phyloP scores from a whole-genome alignment of 345 rosid species.

The Gynandropsis gynandra region DNA sequence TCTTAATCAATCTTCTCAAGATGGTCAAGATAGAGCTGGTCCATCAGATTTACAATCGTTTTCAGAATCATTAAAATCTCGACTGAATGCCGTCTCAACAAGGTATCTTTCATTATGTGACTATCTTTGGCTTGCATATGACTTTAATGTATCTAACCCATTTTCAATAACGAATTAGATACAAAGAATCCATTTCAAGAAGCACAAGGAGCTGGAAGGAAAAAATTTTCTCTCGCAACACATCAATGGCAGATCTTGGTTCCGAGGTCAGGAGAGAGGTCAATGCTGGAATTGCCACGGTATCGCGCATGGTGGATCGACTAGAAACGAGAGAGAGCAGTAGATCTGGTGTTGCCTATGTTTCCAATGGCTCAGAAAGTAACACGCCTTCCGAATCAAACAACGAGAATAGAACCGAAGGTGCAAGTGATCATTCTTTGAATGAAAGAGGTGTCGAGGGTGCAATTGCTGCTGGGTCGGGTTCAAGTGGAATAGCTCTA shows the following conservation, averaged over 20 bases:
- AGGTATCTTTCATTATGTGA: constrained; percentile 36
- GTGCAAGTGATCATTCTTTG: constrained; percentile 25
- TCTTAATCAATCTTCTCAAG: constrained; percentile 46
- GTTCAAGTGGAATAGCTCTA: constrained; percentile 34
- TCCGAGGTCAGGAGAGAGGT: constrained; percentile 85
- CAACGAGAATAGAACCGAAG: constrained; percentile 29
- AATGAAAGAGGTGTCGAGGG: constrained; percentile 32
- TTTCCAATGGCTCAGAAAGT: constrained; percentile 37
- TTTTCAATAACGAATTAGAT: constrained; percentile 34
- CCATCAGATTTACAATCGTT: constrained; percentile 82
- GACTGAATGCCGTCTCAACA: constrained; percentile 62
- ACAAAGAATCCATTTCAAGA: constrained; percentile 90
- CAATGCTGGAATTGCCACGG: constrained; percentile 75
- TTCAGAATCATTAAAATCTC: constrained; percentile 77
- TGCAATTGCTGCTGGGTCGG: constrained; percentile 44
- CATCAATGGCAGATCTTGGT: constrained; percentile 58
- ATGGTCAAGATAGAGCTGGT: constrained; percentile 72
- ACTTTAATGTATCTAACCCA: constrained; percentile 1
- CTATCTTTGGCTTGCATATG: constrained; percentile 23
- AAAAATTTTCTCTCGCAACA: constrained; percentile 72
- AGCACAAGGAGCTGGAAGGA: constrained; percentile 94
- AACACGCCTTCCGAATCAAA: constrained; percentile 33
- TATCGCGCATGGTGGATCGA: constrained; percentile 80
- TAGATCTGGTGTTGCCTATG: constrained; percentile 38
- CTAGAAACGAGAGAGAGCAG: constrained; percentile 49